Evolutionary conservation across 495 filamentous ascomycete genomes (phyloP), one percentile per base, ranked within the genome.

Genomic region (Penicillium robsamsonii): DNA sequence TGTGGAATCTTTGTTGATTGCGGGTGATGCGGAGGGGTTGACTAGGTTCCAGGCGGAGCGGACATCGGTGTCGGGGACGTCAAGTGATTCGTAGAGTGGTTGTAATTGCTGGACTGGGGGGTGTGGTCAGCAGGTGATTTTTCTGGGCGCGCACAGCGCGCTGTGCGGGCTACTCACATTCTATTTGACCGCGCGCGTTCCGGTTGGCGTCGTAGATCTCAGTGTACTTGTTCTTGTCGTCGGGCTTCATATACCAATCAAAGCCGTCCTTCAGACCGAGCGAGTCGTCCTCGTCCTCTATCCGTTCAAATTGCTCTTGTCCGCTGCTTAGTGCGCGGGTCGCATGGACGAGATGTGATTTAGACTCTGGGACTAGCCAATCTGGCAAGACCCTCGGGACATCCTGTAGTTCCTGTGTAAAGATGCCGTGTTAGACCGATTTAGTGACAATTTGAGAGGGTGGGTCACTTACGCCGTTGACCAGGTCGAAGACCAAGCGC

Each of bases 201-300:
- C 89, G 83, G 72, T 90, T 93, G 58, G 94, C 89, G 55, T 83
- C 87, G 72, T 97, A 98, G 69, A 98, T 97, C 46, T 91, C 89
- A 69, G 96, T 90, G 72, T 98, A 98, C 74, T 95, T 96, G 51
- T 84, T 65, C 73, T 91, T 93, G 69, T 97, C 92, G 40, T 78
- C 72, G 2, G 94, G 94, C 57, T 83, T 89, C 92, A 98, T 97
- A 74, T 98, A 98, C 94, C 94, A 98, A 71, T 98, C 94, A 72
- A 98, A 98, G 1, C 92, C 92, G 73, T 96, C 90, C 68, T 94
- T 96, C 51, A 98, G 74, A 6, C 94, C 91, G 5, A 84, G 83
- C 20, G 82, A 83, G 66, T 92, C 91, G 58, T 90, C 87, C 57
- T 92, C 89, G 42, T 83, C 80, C 54, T 82, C 80, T 58, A 90